Percentiles rank a stretch among this genome's conserved stretches.
Conservation (phyloP, 345 rosid genomes). For the Toxicodendron radicans region DNA sequence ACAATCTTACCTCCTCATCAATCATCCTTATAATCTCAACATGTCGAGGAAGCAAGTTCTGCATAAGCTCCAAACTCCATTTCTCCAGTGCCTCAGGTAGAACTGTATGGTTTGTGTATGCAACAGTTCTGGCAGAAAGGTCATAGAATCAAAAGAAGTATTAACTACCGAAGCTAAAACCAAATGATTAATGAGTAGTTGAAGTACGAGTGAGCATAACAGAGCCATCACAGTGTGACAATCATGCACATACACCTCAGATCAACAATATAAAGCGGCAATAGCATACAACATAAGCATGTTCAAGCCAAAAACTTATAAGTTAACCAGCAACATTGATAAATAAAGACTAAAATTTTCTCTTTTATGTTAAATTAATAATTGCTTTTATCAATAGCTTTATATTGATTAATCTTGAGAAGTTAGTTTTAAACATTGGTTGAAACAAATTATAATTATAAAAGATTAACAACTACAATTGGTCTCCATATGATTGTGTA, state of each 20-base stretch:
- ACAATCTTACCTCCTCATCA: conserved; percentile 41
- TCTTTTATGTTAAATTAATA: too few relatives aligned
- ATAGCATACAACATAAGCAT: too few relatives aligned
- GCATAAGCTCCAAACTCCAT: conserved; percentile 53
- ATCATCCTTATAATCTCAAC: conserved; percentile 49
- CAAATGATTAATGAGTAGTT: background rate
- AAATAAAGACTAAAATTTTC: too few relatives aligned
- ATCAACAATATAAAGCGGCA: too few relatives aligned
- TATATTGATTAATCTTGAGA: too few relatives aligned
- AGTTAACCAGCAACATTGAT: too few relatives aligned
- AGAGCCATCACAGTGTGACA: too few relatives aligned
- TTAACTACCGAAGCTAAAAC: background rate
- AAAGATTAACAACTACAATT: background rate
- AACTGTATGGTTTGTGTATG: conserved; percentile 54
- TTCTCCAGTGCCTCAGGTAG: conserved; percentile 58
- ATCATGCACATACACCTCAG: too few relatives aligned
- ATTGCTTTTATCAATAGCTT: too few relatives aligned
- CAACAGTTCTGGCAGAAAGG: conserved; percentile 40
- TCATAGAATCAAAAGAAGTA: background rate
- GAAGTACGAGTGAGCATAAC: too few relatives aligned
- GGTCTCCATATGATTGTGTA: background rate
- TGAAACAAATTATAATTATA: background rate
- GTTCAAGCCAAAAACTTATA: too few relatives aligned
- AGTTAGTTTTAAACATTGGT: background rate
- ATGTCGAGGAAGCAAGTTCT: conserved; percentile 54